phyloP scores from a whole-genome alignment of 2,329 filamentous ascomycete species.

The Exophiala sp. region DNA sequence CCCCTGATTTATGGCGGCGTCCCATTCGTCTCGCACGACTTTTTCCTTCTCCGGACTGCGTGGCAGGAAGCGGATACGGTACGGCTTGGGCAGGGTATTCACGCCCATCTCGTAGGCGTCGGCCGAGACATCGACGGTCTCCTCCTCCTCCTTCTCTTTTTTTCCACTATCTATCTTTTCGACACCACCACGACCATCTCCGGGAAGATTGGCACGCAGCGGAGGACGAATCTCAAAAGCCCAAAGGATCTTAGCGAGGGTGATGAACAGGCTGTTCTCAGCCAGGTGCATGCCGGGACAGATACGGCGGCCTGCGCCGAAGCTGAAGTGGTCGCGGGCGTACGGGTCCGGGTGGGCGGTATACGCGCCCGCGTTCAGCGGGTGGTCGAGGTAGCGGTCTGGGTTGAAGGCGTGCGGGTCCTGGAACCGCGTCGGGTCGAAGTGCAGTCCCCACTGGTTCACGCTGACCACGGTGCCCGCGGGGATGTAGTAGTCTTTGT shows the following conservation, averaged over 20 bases:
- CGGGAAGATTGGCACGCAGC: conserved; percentile 6
- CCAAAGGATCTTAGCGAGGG: conserved; percentile 32
- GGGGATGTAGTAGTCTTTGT: conserved; percentile 26
- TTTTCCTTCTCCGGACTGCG: too few relatives aligned
- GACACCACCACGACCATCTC: too few relatives aligned
- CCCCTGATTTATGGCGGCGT: too few relatives aligned
- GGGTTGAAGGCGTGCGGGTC: conserved; percentile 33
- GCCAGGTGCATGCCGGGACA: conserved; percentile 35
- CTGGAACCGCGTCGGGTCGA: conserved; percentile 27
- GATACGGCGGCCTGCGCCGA: conserved; percentile 32
- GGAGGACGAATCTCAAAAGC: conserved; percentile 29
- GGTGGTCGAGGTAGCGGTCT: conserved; percentile 31
- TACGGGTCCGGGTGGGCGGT: conserved; percentile 28
- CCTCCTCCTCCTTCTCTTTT: conserved; percentile 26
- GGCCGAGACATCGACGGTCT: conserved; percentile 33
- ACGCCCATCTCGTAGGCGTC: conserved; percentile 33
- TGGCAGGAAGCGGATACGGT: conserved; percentile 28
- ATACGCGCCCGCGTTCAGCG: conserved; percentile 32
- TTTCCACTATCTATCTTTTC: too few relatives aligned
- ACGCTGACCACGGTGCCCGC: conserved; percentile 24
- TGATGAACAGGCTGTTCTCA: conserved; percentile 31
- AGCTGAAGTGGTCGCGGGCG: conserved; percentile 31
- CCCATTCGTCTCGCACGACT: too few relatives aligned
- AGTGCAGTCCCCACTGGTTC: conserved; percentile 30
- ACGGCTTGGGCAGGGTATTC: conserved; percentile 35